Evolutionary conservation across 2,329 filamentous ascomycete species (phyloP).

Genomic region (Aureobasidium subglaciale): DNA sequence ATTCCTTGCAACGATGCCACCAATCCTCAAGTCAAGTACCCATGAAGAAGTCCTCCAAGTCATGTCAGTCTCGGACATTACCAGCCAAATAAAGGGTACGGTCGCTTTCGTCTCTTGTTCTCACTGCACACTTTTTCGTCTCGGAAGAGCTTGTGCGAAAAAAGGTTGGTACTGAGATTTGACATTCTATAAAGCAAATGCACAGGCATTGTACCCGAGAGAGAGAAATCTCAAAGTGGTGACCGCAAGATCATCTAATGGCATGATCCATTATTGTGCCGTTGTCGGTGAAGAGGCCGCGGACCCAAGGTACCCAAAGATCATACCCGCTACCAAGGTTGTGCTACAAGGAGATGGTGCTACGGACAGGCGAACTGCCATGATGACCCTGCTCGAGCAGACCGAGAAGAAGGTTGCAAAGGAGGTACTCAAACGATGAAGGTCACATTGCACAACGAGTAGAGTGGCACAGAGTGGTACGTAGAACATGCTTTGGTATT

Average conservation of each 20-base stretch:
- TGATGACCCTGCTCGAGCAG: constrained; percentile 22
- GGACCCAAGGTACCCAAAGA: constrained; percentile 18
- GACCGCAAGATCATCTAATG: constrained; percentile 17
- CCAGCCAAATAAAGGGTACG: constrained; percentile 18
- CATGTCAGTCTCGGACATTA: constrained; percentile 15
- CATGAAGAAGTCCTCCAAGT: constrained; percentile 3
- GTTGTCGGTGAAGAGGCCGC: constrained; percentile 16
- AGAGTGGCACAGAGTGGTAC: background rate
- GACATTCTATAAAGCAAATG: constrained; percentile 18
- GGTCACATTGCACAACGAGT: background rate
- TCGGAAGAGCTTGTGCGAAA: too few species aligned
- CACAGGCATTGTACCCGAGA: constrained; percentile 20
- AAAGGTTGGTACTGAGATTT: background rate
- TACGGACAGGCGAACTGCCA: constrained; percentile 17
- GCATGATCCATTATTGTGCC: constrained; percentile 18
- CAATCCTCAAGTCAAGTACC: background rate
- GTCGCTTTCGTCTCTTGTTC: constrained; percentile 1
- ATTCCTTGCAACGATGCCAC: background rate
- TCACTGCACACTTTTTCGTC: background rate
- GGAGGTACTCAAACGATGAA: constrained; percentile 18
- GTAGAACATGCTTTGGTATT: constrained; percentile 12
- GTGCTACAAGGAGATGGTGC: constrained; percentile 19
- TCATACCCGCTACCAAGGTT: constrained; percentile 19
- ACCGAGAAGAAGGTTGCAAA: constrained; percentile 21
- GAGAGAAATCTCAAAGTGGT: constrained; percentile 21